These are phyloP conservation scores for Friedmanniomyces simplex DNA, from an alignment of 495 filamentous ascomycete genomes.

Conservation along the genomic window DNA sequence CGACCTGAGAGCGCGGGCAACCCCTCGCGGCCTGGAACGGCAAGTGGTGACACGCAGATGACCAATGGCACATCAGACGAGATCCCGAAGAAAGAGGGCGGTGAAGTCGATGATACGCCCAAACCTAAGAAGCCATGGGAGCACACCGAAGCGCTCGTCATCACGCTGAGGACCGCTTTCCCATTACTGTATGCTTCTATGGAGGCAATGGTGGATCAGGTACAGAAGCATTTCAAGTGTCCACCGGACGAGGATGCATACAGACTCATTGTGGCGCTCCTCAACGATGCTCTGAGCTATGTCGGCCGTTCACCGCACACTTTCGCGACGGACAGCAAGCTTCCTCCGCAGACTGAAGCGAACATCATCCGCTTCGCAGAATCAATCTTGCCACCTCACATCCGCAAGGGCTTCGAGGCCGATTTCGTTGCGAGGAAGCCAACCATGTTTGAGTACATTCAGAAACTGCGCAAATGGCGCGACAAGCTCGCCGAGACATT, in stretches of 20 bases:
- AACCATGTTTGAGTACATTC: conserved; percentile 94
- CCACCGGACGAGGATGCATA: conserved; percentile 97
- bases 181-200: conserved; percentile 91
- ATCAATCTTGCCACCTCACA: conserved; percentile 85
- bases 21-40: conserved; percentile 28
- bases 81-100: conserved; percentile 30
- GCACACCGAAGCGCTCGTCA: conserved; percentile 88
- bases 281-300: conserved; percentile 86
- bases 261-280: conserved; percentile 87
- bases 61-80: conserved; percentile 18
- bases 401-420: conserved; percentile 84
- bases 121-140: conserved; percentile 81
- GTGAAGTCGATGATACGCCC: conserved; percentile 16
- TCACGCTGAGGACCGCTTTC: conserved; percentile 87
- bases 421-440: conserved; percentile 92
- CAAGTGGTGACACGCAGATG: conserved; percentile 22
- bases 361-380: conserved; percentile 96
- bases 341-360: conserved; percentile 79
- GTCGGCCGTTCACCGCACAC: conserved; percentile 74
- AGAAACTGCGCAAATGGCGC: conserved; percentile 90
- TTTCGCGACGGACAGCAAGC: conserved; percentile 82
- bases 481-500: conserved; percentile 97
- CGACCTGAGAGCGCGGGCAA: conserved; percentile 20
- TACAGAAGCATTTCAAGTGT: conserved; percentile 96
- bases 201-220: conserved; percentile 99